Percentiles rank a stretch among this genome's conserved stretches.
These are phyloP conservation scores for Amanita pseudoporphyria DNA, from an alignment of 768 basidiomycete species.

Conservation along the genomic window DNA sequence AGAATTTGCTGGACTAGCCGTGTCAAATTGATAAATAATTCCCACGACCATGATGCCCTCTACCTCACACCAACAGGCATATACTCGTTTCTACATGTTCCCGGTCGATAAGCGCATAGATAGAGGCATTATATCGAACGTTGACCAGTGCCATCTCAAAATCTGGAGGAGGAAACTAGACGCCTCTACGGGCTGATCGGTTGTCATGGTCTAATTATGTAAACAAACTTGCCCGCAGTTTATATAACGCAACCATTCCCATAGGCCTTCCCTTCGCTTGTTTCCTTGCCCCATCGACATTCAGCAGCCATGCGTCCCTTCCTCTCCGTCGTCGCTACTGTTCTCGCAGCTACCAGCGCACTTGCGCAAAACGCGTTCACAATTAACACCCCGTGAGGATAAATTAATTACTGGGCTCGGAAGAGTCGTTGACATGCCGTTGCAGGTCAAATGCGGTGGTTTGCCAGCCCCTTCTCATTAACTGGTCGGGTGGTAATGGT, in stretches of 20 bases:
- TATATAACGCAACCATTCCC: constrained; percentile 10
- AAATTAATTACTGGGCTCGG: too few species aligned
- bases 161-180: neutral
- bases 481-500: constrained; percentile 52
- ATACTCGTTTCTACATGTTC: neutral
- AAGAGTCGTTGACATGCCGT: neutral
- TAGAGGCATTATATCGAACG: neutral
- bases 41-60: constrained; percentile 1
- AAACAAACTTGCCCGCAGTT: constrained; percentile 15
- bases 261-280: constrained; percentile 15
- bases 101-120: neutral
- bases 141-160: neutral
- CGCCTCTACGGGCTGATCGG: neutral
- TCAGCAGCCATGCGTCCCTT: constrained; percentile 30
- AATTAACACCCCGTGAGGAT: constrained; percentile 68
- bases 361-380: constrained; percentile 33
- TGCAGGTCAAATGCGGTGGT: constrained; percentile 36
- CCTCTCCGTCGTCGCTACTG: constrained; percentile 28
- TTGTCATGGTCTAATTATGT: constrained; percentile 17
- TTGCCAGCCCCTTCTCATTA: constrained; percentile 48
- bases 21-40: constrained; percentile 1
- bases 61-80: neutral
- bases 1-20: too few species aligned
- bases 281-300: constrained; percentile 17
- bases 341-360: constrained; percentile 31